Base-by-base conservation (phyloP, 2,329 filamentous ascomycete species). In the Paracoccidioides brasiliensis region DNA sequence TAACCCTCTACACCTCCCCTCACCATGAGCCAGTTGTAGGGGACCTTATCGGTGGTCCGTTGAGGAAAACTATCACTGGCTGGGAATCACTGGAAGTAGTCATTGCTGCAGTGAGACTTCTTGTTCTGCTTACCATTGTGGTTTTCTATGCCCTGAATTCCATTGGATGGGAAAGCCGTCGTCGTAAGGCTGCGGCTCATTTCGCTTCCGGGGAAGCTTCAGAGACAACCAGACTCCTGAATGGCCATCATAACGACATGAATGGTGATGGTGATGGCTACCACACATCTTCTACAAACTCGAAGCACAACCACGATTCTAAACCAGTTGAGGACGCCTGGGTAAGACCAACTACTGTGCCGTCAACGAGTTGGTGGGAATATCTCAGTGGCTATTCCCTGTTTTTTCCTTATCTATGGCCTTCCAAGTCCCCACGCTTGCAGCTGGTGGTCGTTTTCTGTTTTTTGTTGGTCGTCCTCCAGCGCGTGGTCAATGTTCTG, bases 351-450 rank as follows among this genome's bases (percentile, higher is more conserved):
- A 85, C 86, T 41, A 91, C 88, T 60, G 80, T 89, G 7, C 90
- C 89, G 2, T 86, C 87, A 62, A 89, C 87, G 62, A 93, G 84
- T 53, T 98, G 93, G 93, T 95, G 87, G 83, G 90, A 97, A 67
- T 98, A 98, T 69, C 76, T 96, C 58, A 84, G 85, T 60, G 90
- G 91, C 48, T 98, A 97, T 70, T 87, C 85, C 10, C 77, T 96
- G 53, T 95, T 98, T 72, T 94, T 97, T 68, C 91, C 90, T 0
- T 98, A 97, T 67, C 81, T 97, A 57, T 98, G 93, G 93, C 93
- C 93, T 0, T 86, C 84, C 64, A 91, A 91, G 66, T 84, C 88
- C 52, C 73, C 78, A 41, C 79, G 77, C 60, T 76, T 98, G 55
- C 85, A 96, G 73, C 61, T 89, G 30, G 79, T 90, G 55, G 89